Evolutionary conservation across 768 basidiomycete genomes (phyloP), one percentile per base, ranked within the genome.

Genomic region (Sistotremastrum niveocremeum): DNA sequence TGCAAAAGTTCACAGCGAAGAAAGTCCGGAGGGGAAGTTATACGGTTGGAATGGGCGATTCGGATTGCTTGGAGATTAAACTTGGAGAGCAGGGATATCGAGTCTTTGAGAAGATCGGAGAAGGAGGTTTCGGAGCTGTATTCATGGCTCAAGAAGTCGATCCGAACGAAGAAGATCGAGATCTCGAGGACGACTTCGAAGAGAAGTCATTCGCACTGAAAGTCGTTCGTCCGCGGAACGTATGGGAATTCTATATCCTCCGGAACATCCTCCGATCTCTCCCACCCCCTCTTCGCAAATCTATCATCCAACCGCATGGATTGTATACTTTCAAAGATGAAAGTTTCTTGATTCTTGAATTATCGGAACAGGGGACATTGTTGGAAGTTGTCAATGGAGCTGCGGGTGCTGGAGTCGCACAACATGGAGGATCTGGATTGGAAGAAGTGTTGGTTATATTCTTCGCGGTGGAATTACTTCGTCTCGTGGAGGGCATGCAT

Each of bases 121-220:
- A 99, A 64, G 95, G 95, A 4, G 89, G 93, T 0, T 99, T 94
- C 55, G 95, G 94, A 2, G 76, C 83, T 3, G 95, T 99, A n/a
- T 99, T 94, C 68, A 76, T 82, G 50, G 87, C 85, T 3, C 72
- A 73, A 46, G 61, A 64, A 46, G 34, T 41, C 58, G 67, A 66
- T 30, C 62, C 71, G 3, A 65, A 72, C 7, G 70, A 76, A 5
- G 63, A 65, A 31, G 69, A 74, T 5, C 73, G 72, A 3, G 75
- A 76, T 5, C 72, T 75, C 3, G 73, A 73, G 1, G 71, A 75
- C 35, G 71, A 71, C 10, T 77, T 77, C 6, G 67, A 67, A 12
- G 56, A 65, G 11, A 70, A 74, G 10, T 65, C 78, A 56, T 73
- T 91, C 6, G 95, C 95, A 3, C 64, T 99, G 53, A 99, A 99